A percentile compares a stretch with the other conserved stretches of the same genome.
Evolutionary conservation across 768 basidiomycete species (phyloP).

Genomic region (Rhodotorula kratochvilovae): DNA sequence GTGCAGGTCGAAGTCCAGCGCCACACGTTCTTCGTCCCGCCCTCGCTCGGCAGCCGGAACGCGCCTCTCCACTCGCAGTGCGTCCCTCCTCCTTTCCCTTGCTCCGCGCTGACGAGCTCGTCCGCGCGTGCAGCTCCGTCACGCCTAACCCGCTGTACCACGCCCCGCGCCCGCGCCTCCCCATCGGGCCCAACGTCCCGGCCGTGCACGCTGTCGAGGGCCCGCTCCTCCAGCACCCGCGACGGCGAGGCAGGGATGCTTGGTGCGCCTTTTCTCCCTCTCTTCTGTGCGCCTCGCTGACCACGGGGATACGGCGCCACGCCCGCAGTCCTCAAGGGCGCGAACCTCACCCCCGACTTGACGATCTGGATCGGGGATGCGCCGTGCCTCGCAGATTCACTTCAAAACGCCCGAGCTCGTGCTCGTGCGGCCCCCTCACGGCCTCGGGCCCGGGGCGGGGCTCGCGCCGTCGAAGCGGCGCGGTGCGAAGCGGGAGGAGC

Average conservation of each 20-base stretch:
- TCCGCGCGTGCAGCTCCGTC: neutral
- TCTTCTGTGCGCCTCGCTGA: neutral
- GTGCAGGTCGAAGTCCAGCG: slow-evolving; percentile 68
- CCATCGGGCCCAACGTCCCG: slow-evolving; percentile 51
- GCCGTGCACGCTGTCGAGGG: neutral
- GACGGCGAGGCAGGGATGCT: neutral
- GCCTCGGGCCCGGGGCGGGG: too few species aligned
- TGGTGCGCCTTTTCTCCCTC: neutral
- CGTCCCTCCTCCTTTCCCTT: neutral
- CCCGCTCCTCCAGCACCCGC: neutral
- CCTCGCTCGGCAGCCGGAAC: slow-evolving; percentile 53
- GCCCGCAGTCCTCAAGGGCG: slow-evolving; percentile 80
- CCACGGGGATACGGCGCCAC: slow-evolving; percentile 50
- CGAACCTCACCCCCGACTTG: slow-evolving; percentile 79
- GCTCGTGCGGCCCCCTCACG: slow-evolving; percentile 62
- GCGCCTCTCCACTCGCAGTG: neutral
- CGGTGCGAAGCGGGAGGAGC: neutral
- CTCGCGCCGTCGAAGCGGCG: slow-evolving; percentile 37
- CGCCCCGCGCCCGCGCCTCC: slow-evolving; percentile 79
- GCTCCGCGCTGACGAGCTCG: neutral
- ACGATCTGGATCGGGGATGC: slow-evolving; percentile 71
- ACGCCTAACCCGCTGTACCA: slow-evolving; percentile 53
- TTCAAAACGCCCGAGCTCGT: neutral
- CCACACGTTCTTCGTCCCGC: slow-evolving; percentile 89
- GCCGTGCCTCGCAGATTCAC: slow-evolving; percentile 1